Conservation (phyloP, 2,329 filamentous ascomycete species). For the Aureobasidium zeae region DNA sequence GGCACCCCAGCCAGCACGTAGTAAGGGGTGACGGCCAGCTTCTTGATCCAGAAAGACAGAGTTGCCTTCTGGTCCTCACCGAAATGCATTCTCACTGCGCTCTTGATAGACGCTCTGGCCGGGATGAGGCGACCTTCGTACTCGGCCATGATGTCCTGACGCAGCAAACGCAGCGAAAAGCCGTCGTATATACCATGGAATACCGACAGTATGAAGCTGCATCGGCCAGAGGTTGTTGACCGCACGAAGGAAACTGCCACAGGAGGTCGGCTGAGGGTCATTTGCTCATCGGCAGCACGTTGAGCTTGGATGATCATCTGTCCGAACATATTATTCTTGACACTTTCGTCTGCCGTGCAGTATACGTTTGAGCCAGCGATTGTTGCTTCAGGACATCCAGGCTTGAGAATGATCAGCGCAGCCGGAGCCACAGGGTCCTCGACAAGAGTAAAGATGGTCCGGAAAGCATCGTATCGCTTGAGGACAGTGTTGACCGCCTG, state of each 20-base stretch:
- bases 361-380: neutral
- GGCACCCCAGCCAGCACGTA: neutral
- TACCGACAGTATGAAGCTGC: neutral
- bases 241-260: neutral
- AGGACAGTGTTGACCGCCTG: neutral
- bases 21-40: neutral
- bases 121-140: neutral
- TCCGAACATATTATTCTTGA: neutral
- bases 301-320: neutral
- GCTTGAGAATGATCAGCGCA: neutral
- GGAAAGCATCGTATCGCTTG: neutral
- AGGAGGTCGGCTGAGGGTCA: neutral
- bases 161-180: neutral
- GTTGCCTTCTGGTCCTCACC: neutral
- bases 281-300: neutral
- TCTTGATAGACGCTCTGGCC: neutral
- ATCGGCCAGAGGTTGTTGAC: neutral
- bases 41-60: neutral
- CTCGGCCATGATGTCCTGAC: neutral
- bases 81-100: neutral
- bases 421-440: neutral
- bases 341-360: neutral
- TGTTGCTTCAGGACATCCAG: neutral
- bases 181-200: neutral
- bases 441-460: neutral